Percentiles rank a stretch among this genome's conserved stretches.
phyloP scores from a whole-genome alignment of 2,329 filamentous ascomycete genomes.

The Alternaria sp. region DNA sequence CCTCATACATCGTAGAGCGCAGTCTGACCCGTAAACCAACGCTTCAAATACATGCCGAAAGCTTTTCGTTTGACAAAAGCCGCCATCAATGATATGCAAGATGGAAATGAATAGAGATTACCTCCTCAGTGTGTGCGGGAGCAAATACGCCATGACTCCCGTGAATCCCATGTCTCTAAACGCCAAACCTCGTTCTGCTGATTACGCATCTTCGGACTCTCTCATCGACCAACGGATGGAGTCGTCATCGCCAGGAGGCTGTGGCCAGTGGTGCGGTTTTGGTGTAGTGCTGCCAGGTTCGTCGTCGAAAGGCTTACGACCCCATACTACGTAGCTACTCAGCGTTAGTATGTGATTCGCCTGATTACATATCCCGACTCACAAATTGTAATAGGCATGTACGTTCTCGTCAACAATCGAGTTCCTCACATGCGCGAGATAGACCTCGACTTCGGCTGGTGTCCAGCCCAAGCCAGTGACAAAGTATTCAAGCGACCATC shows the following conservation, averaged over 20 bases:
- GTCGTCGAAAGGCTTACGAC: conserved; percentile 32
- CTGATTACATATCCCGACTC: conserved; percentile 21
- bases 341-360: background rate
- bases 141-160: background rate
- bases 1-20: background rate
- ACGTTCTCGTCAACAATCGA: conserved; percentile 50
- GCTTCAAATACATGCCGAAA: background rate
- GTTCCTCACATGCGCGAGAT: conserved; percentile 54
- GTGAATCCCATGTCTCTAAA: background rate
- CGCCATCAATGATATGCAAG: background rate
- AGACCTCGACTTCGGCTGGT: conserved; percentile 55
- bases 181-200: background rate
- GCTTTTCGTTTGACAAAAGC: background rate
- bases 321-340: conserved; percentile 39
- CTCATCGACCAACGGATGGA: background rate
- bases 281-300: conserved; percentile 28
- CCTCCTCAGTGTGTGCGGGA: background rate
- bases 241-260: conserved; percentile 10
- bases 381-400: conserved; percentile 56
- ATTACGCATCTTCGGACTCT: background rate
- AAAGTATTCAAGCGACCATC: conserved; percentile 55
- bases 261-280: conserved; percentile 32
- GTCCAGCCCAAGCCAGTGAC: conserved; percentile 55
- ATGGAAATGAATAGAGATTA: background rate
- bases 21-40: background rate